A percentile compares a stretch with the other conserved stretches of the same genome.
phyloP scores from a whole-genome alignment of 495 filamentous ascomycete species.

The Penicillium macrosclerotiorum region DNA sequence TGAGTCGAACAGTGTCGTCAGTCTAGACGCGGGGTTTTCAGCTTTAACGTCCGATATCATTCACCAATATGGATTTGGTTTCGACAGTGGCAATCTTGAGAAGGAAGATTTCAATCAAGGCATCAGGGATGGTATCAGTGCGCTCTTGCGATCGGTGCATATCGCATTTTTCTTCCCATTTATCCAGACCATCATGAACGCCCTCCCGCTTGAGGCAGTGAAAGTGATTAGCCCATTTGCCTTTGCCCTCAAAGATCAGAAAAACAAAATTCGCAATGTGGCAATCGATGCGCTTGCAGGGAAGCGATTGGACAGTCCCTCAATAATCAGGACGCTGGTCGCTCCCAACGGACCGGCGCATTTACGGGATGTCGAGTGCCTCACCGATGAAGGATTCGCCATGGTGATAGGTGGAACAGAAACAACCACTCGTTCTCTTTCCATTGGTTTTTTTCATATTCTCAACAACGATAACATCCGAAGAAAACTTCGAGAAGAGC shows the following conservation, averaged over 20 bases:
- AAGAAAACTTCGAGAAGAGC: constrained; percentile 28
- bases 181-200: constrained; percentile 11
- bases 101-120: constrained; percentile 20
- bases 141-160: constrained; percentile 14
- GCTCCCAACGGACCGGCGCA: constrained; percentile 16
- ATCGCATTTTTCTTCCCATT: constrained; percentile 19
- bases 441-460: constrained; percentile 16
- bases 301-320: neutral
- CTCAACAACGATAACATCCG: constrained; percentile 4
- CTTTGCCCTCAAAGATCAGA: constrained; percentile 12
- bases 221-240: constrained; percentile 9
- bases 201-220: constrained; percentile 11
- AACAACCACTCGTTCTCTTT: constrained; percentile 32
- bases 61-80: constrained; percentile 25
- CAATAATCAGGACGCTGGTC: constrained; percentile 8
- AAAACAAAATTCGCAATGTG: constrained; percentile 4
- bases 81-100: constrained; percentile 23
- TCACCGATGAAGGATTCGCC: constrained; percentile 39
- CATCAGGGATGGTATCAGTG: constrained; percentile 24
- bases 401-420: constrained; percentile 43
- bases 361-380: constrained; percentile 16
- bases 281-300: constrained; percentile 6
- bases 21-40: constrained; percentile 23
- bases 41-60: constrained; percentile 28
- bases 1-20: constrained; percentile 11